A percentile compares a stretch with the other conserved stretches of the same genome.
These are phyloP conservation scores for Yamadazyma diddensiae DNA, from an alignment of 1,139 yeast species.

Conservation along the genomic window DNA sequence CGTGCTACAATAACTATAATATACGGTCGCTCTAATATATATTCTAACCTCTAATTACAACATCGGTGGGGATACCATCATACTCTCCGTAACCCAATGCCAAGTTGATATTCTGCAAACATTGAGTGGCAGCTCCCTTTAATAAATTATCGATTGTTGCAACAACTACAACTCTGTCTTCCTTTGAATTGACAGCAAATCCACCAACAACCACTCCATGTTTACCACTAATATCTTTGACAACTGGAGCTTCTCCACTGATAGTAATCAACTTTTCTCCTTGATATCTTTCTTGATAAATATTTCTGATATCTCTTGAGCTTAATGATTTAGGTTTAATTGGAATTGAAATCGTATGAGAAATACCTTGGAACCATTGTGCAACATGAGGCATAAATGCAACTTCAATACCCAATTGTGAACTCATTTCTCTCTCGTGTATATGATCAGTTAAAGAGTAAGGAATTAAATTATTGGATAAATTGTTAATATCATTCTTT, in stretches of 20 bases:
- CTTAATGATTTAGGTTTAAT: constrained; percentile 67
- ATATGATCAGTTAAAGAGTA: constrained; percentile 95
- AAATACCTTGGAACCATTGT: constrained; percentile 98
- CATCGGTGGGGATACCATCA: constrained; percentile 81
- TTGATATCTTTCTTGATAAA: constrained; percentile 85
- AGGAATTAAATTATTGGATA: constrained; percentile 85
- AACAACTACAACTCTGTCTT: constrained; percentile 87
- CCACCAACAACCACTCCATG: constrained; percentile 96
- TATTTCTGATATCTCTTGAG: constrained; percentile 76
- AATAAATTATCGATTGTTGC: constrained; percentile 94
- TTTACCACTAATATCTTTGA: constrained; percentile 85
- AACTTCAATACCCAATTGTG: constrained; percentile 71
- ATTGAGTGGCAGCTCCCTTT: constrained; percentile 98
- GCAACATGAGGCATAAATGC: constrained; percentile 98
- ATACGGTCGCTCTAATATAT: too few species aligned
- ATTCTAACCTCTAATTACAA: constrained; percentile 44
- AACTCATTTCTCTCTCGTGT: constrained; percentile 89
- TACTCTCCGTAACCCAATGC: constrained; percentile 89
- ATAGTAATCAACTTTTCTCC: constrained; percentile 85
- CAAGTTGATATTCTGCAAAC: constrained; percentile 91
- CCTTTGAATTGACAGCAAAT: constrained; percentile 85
- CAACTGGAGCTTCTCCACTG: constrained; percentile 88
- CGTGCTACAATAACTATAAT: too few species aligned
- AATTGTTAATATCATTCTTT: constrained; percentile 76
- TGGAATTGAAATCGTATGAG: constrained; percentile 90